A percentile compares a stretch with the other conserved stretches of the same genome.
phyloP scores from a whole-genome alignment of 2,329 filamentous ascomycete species.

The Aspergillus transmontanensis region DNA sequence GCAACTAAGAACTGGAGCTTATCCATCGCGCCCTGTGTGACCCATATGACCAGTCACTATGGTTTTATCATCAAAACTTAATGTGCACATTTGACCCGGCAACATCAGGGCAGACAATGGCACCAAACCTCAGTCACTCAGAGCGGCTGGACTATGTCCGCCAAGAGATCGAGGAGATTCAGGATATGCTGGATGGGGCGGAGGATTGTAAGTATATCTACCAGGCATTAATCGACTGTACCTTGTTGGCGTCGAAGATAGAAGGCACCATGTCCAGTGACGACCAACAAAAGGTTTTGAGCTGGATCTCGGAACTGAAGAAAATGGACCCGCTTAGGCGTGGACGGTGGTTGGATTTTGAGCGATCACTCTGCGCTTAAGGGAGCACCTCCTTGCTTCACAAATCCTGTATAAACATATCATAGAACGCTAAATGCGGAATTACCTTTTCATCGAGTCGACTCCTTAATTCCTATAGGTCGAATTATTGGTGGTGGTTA shows the following conservation, averaged over 20 bases:
- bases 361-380: slow-evolving; percentile 46
- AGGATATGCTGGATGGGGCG: slow-evolving; percentile 66
- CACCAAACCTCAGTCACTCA: slow-evolving; percentile 61
- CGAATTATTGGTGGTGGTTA: background rate
- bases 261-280: slow-evolving; percentile 51
- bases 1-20: slow-evolving; percentile 65
- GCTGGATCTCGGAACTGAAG: slow-evolving; percentile 67
- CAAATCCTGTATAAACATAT: background rate
- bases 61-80: slow-evolving; percentile 94
- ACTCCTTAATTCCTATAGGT: background rate
- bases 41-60: slow-evolving; percentile 91
- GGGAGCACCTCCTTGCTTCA: slow-evolving; percentile 17
- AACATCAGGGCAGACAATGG: slow-evolving; percentile 59
- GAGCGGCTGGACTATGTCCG: slow-evolving; percentile 68
- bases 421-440: slow-evolving; percentile 13
- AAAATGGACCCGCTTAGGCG: slow-evolving; percentile 72
- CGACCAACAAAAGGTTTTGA: slow-evolving; percentile 48
- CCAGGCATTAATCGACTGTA: slow-evolving; percentile 78
- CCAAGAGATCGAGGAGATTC: slow-evolving; percentile 73
- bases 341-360: slow-evolving; percentile 75
- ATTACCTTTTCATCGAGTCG: background rate
- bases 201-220: slow-evolving; percentile 86
- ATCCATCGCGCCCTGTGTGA: slow-evolving; percentile 82
- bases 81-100: slow-evolving; percentile 67
- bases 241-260: slow-evolving; percentile 57